These are phyloP conservation scores for Pezicula rhizophila DNA, from an alignment of 2,329 filamentous ascomycete genomes.

Conservation along the genomic window DNA sequence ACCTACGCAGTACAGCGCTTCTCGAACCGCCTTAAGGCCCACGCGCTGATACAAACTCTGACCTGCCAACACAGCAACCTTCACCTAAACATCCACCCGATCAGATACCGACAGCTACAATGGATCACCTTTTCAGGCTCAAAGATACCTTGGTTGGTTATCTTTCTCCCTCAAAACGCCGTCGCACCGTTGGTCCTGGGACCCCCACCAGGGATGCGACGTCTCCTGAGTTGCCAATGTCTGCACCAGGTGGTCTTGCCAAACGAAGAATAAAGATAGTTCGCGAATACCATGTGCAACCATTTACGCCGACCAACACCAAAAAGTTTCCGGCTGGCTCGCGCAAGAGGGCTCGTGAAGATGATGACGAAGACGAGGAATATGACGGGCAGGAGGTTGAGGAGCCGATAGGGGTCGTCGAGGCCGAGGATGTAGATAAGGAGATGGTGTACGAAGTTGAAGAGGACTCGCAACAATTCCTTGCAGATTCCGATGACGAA, in stretches of 20 bases:
- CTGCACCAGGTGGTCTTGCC: neutral
- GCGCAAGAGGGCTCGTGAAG: conserved; percentile 20
- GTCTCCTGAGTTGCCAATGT: neutral
- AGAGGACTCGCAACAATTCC: neutral
- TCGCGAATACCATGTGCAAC: conserved; percentile 10
- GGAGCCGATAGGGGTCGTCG: conserved; percentile 1
- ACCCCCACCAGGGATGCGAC: conserved; percentile 7
- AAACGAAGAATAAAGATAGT: conserved; percentile 10
- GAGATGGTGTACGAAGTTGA: conserved; percentile 5
- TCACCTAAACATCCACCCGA: too few species aligned
- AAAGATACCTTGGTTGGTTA: conserved; percentile 22
- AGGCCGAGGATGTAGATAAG: conserved; percentile 3
- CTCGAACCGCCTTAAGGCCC: too few species aligned
- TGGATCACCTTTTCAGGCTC: conserved; percentile 23
- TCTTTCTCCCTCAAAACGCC: conserved; percentile 24
- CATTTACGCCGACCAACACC: conserved; percentile 10
- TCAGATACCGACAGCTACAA: conserved; percentile 4
- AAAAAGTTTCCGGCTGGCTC: conserved; percentile 9
- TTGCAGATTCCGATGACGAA: neutral
- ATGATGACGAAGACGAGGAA: conserved; percentile 9
- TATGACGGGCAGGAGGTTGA: neutral
- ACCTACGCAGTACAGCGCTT: too few species aligned
- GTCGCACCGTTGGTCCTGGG: conserved; percentile 21
- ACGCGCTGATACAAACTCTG: too few species aligned
- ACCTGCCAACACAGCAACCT: too few species aligned